phyloP scores from a whole-genome alignment of 1,284 basidiomycete genomes.

The Ceratobasidium sp. region DNA sequence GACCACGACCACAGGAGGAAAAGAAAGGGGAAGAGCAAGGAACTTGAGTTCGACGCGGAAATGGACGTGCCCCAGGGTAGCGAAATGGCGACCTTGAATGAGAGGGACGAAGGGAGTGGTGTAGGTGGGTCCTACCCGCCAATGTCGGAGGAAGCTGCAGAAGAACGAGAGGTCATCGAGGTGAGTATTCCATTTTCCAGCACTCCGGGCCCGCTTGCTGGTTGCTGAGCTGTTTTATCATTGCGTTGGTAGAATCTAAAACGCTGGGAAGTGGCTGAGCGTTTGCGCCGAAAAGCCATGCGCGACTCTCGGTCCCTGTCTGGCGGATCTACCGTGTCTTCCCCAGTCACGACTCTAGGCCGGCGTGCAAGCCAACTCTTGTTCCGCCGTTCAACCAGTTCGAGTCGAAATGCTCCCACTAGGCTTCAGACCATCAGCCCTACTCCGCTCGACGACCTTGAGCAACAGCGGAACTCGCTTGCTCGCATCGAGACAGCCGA shows the following conservation, averaged over 20 bases:
- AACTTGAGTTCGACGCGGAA: conserved; percentile 8
- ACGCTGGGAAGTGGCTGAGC: conserved; percentile 35
- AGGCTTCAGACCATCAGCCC: conserved; percentile 24
- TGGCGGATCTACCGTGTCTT: conserved; percentile 15
- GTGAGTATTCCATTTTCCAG: conserved; percentile 5
- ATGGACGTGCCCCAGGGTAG: not conserved
- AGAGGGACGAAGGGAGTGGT: not conserved
- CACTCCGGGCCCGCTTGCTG: not conserved
- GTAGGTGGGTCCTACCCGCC: conserved; percentile 28
- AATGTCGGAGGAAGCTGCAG: conserved; percentile 34
- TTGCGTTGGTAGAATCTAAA: conserved; percentile 31
- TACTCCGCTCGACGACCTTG: conserved; percentile 35
- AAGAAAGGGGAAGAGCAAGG: conserved; percentile 39
- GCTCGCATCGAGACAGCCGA: conserved; percentile 20
- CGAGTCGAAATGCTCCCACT: not conserved
- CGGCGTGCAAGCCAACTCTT: conserved; percentile 34
- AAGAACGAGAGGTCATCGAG: conserved; percentile 38
- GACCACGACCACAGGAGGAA: conserved; percentile 1
- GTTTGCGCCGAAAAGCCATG: conserved; percentile 40
- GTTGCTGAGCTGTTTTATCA: conserved; percentile 24
- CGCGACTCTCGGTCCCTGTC: conserved; percentile 38
- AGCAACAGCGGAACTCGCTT: conserved; percentile 33
- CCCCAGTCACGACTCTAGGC: conserved; percentile 20
- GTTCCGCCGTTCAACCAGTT: conserved; percentile 26
- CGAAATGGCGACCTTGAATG: not conserved